Percentiles rank a stretch among this genome's conserved stretches.
Conservation (phyloP, 345 rosid genomes). For the Eucalyptus tenuipes region DNA sequence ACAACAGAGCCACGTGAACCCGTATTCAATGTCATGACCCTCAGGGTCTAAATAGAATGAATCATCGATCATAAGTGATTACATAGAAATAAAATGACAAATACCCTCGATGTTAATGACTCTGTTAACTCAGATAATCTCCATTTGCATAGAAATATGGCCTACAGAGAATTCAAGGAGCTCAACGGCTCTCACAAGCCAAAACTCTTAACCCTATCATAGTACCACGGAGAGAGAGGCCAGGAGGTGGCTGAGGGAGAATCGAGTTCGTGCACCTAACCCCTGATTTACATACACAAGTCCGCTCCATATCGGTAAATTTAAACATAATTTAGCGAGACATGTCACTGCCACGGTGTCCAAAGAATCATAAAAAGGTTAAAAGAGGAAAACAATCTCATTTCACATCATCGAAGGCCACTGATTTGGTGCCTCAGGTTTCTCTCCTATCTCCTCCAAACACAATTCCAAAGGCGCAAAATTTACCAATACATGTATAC, state of each 20-base stretch:
- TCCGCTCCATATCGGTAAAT: background rate
- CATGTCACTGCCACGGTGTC: background rate
- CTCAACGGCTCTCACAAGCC: background rate
- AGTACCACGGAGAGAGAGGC: background rate
- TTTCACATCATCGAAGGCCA: background rate
- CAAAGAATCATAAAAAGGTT: background rate
- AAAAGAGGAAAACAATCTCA: background rate
- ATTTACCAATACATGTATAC: background rate
- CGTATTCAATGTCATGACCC: background rate
- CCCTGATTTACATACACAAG: background rate
- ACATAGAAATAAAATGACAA: background rate
- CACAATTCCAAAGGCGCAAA: background rate
- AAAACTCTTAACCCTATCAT: background rate
- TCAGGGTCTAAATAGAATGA: background rate
- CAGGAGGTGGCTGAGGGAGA: background rate
- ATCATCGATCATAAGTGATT: background rate
- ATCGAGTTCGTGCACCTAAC: background rate
- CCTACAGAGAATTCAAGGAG: background rate
- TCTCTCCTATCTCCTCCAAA: background rate
- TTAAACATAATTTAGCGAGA: background rate
- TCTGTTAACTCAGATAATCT: background rate
- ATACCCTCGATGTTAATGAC: background rate
- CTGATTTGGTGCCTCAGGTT: background rate
- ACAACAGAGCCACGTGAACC: background rate
- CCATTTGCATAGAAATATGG: background rate